These are phyloP conservation scores for Cordyceps javanica DNA, from an alignment of 2,329 filamentous ascomycete genomes.

Conservation along the genomic window DNA sequence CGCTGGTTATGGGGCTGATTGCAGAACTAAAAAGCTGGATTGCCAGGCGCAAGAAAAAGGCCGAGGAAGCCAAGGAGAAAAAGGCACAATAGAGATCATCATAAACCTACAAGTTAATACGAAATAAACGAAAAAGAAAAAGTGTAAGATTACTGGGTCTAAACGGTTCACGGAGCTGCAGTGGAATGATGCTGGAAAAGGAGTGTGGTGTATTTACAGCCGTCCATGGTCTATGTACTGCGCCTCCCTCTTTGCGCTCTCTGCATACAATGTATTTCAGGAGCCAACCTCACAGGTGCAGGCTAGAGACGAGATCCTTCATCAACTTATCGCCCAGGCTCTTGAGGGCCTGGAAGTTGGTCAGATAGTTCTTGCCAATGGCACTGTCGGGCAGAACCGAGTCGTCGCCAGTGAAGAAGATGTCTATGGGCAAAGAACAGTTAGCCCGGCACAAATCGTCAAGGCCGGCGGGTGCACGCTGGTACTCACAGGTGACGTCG, in stretches of 20 bases:
- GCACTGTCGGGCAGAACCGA: conserved; percentile 2
- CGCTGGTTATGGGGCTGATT: conserved; percentile 73
- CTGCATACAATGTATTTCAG: background rate
- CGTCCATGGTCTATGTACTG: background rate
- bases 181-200: background rate
- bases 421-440: background rate
- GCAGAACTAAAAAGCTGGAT: conserved; percentile 70
- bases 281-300: background rate
- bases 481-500: conserved; percentile 1
- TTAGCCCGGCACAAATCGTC: no score
- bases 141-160: background rate
- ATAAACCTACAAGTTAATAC: background rate
- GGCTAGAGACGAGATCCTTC: background rate
- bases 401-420: conserved; percentile 4
- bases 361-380: conserved; percentile 1
- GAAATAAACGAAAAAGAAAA: background rate
- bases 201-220: background rate
- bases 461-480: no score
- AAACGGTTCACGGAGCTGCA: no score
- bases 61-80: conserved; percentile 33
- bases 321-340: background rate
- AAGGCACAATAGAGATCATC: conserved; percentile 26
- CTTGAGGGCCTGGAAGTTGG: conserved; percentile 7
- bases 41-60: conserved; percentile 39
- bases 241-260: background rate